These are phyloP conservation scores for Xylaria grammica DNA, from an alignment of 495 filamentous ascomycete species.

Conservation along the genomic window DNA sequence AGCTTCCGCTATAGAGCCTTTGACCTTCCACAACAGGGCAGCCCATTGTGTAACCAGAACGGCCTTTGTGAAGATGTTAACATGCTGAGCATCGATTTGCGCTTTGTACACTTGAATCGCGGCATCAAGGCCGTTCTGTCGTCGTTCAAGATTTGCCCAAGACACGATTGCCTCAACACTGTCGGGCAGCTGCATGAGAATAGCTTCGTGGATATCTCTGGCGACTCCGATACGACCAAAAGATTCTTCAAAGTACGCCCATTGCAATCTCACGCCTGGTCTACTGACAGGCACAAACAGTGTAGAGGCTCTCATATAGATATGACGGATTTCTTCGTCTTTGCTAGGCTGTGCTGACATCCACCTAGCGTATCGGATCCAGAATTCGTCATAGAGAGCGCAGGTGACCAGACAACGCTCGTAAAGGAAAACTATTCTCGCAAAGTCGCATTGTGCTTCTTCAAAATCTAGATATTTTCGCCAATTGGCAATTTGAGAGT, in stretches of 20 bases:
- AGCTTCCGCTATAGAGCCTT: conserved; percentile 83
- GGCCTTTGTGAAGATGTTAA: conserved; percentile 82
- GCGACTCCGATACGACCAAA: conserved; percentile 76
- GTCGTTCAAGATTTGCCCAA: conserved; percentile 85
- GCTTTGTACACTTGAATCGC: conserved; percentile 85
- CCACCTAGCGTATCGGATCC: conserved; percentile 97
- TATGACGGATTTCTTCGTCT: conserved; percentile 88
- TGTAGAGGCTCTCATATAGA: conserved; percentile 86
- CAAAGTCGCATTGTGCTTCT: conserved; percentile 80
- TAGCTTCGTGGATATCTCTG: conserved; percentile 79
- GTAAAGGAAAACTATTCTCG: conserved; percentile 81
- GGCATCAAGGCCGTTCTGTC: conserved; percentile 82
- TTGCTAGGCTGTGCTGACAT: conserved; percentile 84
- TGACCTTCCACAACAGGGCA: conserved; percentile 85
- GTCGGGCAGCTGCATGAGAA: conserved; percentile 69
- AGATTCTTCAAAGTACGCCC: conserved; percentile 93
- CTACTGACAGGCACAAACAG: conserved; percentile 84
- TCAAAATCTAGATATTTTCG: conserved; percentile 97
- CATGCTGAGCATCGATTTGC: conserved; percentile 73
- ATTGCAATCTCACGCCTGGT: conserved; percentile 83
- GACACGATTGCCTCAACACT: conserved; percentile 88
- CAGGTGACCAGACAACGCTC: conserved; percentile 92
- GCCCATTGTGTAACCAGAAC: conserved; percentile 91
- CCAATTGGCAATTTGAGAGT: conserved; percentile 89
- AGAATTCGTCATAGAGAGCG: conserved; percentile 96